Evolutionary conservation across 805 yeast species (phyloP).

Genomic region (Blastobotrys attinorum): DNA sequence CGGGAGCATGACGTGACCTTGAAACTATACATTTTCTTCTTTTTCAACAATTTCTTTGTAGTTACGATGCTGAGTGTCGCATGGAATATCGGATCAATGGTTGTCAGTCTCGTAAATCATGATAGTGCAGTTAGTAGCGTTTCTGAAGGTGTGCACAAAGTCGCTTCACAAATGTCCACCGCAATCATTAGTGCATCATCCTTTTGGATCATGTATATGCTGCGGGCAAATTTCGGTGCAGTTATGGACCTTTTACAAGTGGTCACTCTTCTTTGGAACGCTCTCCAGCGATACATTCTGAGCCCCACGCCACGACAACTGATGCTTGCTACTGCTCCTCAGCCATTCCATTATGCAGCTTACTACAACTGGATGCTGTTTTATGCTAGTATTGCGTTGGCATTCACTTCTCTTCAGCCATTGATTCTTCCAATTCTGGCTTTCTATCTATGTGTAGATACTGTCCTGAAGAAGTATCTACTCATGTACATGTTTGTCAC

Average conservation of each 20-base stretch:
- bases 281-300: conserved; percentile 19
- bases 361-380: conserved; percentile 28
- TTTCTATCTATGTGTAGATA: conserved; percentile 24
- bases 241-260: conserved; percentile 27
- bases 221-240: conserved; percentile 27
- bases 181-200: conserved; percentile 32
- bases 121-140: conserved; percentile 15
- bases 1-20: conserved; percentile 32
- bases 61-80: conserved; percentile 33
- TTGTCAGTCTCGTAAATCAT: conserved; percentile 15
- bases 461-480: conserved; percentile 29
- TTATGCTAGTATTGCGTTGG: conserved; percentile 29
- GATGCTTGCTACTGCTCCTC: conserved; percentile 27
- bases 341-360: conserved; percentile 28
- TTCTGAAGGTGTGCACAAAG: conserved; percentile 21
- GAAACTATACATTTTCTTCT: conserved; percentile 32
- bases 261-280: conserved; percentile 19
- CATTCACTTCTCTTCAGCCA: conserved; percentile 33
- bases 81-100: conserved; percentile 30
- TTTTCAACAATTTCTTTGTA: conserved; percentile 31
- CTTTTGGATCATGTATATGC: conserved; percentile 35
- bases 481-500: conserved; percentile 30
- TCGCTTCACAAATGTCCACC: conserved; percentile 28
- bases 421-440: conserved; percentile 27
- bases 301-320: conserved; percentile 30